A percentile compares a stretch with the other conserved stretches of the same genome.
Conservation (phyloP, 306 rosid genomes). For the Sechiopsis laciniata region DNA sequence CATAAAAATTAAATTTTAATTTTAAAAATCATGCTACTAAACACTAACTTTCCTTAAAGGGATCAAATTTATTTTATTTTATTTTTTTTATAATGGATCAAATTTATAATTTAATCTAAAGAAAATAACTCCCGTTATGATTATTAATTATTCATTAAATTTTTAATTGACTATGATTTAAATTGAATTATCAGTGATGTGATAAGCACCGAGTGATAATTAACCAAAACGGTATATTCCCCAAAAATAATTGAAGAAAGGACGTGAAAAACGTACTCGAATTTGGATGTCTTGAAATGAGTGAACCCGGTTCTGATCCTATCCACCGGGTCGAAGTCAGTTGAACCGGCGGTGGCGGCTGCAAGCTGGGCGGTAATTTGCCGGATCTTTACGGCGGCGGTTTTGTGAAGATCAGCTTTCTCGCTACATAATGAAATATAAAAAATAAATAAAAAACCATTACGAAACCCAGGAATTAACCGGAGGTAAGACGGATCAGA, state of each 20-base stretch:
- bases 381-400: slow-evolving; percentile 60
- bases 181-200: not conserved
- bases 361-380: slow-evolving; percentile 50
- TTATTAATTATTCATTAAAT: not conserved
- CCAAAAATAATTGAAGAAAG: too few relatives aligned
- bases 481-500: not conserved
- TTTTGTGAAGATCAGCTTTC: slow-evolving; percentile 38
- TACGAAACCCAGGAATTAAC: not conserved
- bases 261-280: slow-evolving; percentile 36
- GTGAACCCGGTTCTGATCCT: slow-evolving; percentile 66
- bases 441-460: not conserved
- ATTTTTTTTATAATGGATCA: too few relatives aligned
- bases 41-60: too few relatives aligned
- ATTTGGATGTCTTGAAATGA: slow-evolving; percentile 69
- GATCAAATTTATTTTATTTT: too few relatives aligned
- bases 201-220: too few relatives aligned
- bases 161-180: not conserved
- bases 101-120: too few relatives aligned
- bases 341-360: slow-evolving; percentile 16
- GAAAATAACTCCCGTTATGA: not conserved
- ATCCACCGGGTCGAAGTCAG: slow-evolving; percentile 41
- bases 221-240: too few relatives aligned
- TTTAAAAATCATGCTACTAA: too few relatives aligned
- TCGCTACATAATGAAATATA: slow-evolving; percentile 23
- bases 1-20: too few relatives aligned